A percentile compares a stretch with the other conserved stretches of the same genome.
phyloP scores from a whole-genome alignment of 2,329 filamentous ascomycete genomes.

The Biscogniauxia sp. region DNA sequence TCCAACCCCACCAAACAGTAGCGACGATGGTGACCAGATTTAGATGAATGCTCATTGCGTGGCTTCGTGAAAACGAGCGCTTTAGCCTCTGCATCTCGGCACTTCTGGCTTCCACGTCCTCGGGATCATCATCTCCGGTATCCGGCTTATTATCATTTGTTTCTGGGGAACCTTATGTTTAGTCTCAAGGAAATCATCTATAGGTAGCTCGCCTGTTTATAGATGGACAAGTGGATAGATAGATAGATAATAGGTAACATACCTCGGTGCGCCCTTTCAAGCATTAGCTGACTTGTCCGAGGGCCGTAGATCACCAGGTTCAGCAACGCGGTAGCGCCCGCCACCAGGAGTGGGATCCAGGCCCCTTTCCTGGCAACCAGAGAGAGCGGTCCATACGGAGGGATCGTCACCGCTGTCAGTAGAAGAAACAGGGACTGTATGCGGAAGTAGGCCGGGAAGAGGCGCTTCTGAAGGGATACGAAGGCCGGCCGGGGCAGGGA shows the following conservation, averaged over 20 bases:
- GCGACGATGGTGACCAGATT: slow-evolving; percentile 37
- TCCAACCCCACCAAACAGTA: slow-evolving; percentile 32
- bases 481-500: slow-evolving; percentile 37
- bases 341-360: slow-evolving; percentile 36
- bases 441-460: slow-evolving; percentile 43
- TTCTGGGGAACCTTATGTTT: slow-evolving; percentile 4
- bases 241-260: slow-evolving; percentile 2
- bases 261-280: slow-evolving; percentile 34
- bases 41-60: slow-evolving; percentile 43
- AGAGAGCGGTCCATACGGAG: slow-evolving; percentile 31
- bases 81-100: slow-evolving; percentile 29
- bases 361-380: slow-evolving; percentile 29
- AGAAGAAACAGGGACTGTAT: slow-evolving; percentile 36
- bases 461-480: slow-evolving; percentile 37
- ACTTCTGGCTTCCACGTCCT: slow-evolving; percentile 9
- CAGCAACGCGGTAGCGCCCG: slow-evolving; percentile 29
- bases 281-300: slow-evolving; percentile 32
- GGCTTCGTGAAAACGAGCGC: slow-evolving; percentile 33
- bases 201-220: neutral
- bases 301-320: slow-evolving; percentile 40
- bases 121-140: slow-evolving; percentile 21
- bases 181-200: neutral
- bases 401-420: slow-evolving; percentile 34
- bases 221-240: neutral
- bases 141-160: slow-evolving; percentile 4